Base-by-base conservation (phyloP, 169 alveolate species). In the Plasmodium knowlesi region DNA sequence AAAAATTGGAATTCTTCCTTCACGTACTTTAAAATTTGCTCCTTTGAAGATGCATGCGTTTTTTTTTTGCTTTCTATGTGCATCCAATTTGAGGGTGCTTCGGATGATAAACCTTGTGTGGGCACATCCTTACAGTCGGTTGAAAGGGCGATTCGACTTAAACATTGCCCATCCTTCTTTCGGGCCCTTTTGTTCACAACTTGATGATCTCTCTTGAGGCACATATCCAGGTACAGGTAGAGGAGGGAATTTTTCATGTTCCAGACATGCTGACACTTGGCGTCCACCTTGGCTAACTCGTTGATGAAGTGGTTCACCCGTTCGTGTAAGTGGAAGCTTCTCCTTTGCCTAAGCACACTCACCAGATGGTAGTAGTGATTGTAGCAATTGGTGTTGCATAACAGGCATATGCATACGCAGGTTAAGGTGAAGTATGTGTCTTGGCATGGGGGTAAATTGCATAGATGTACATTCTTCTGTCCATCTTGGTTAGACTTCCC, bases 251-350 rank as follows among this genome's bases (percentile, higher is more conserved):
- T 79, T 46, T 88, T 88, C 61, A 80, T 41, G 30, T 88, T 88
- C 94, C 94, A 88, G 16, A 79, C 4, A 57, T 88, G 82, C 22
- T 76, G 90, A 19, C 89, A 79, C 50, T 80, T 88, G 22, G 94
- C 78, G 53, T 88, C 94, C 37, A 54, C 22, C 71, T 88, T 80
- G n/a, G 76, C 43, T 25, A 88, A 71, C 73, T 88, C 90, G 37
- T 88, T 37, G 5, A 73, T 14, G 34, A 88, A 88, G 34, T 78
- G 32, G 50, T 78, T 78, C 50, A 88, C 73, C 28, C 76, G 25
- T 14, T 79, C 78, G 32, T 67, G 73, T 14, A 88, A 50, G 19
- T 61, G 53, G 28, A 41, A 10, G 46, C 57, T 67, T 39, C 41
- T 67, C 22, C 22, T 57, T 50, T 79, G 70, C 71, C 50, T 79